Evolutionary conservation across 495 filamentous ascomycete genomes (phyloP), one percentile per base, ranked within the genome.

Genomic region (Penicillium cinerascens): DNA sequence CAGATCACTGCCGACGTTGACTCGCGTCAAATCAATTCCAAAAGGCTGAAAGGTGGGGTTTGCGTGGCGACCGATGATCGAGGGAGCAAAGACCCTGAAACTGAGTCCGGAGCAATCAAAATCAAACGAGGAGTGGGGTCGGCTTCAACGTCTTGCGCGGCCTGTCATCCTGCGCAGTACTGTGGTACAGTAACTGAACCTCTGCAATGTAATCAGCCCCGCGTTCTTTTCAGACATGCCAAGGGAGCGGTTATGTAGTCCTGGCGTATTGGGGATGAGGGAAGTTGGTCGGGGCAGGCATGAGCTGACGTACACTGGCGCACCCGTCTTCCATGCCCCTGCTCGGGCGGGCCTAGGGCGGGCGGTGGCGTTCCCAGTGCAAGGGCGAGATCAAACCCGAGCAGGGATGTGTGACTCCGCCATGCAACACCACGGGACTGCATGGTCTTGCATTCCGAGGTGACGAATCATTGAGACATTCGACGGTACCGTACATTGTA

Each of bases 221-320:
- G 29, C 8, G 29, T 33, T 33, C 10, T 2, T 33, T 13, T 8
- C 11, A 33, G 29, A 33, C 29, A 33, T 10, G 29, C 29, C 29
- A 33, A 33, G 29, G 10, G 3, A 3, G 3, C 9, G 2, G 11
- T 33, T 33, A 13, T 10, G 29, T 33, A 33, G 37, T 41, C 26
- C 43, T 42, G 29, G 39, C 58, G 49, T 56, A 56, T 60, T 13
- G 50, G 49, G 29, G 11, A 33, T 33, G 11, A n/a, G n/a, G n/a
- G 22, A 23, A 23, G 22, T 13, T 33, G 5, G 27, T 18, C 41
- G 44, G 23, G 51, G 47, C 37, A 55, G 43, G 52, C 39, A 57
- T 52, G 46, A 51, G 60, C 60, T 61, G 60, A 64, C 60, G 60
- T 63, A 63, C 27, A 36, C 56, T 44, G 48, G 29, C 41, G 45